These are phyloP conservation scores for Lasiodiplodia sp. DNA, from an alignment of 2,329 filamentous ascomycete species.

Conservation along the genomic window DNA sequence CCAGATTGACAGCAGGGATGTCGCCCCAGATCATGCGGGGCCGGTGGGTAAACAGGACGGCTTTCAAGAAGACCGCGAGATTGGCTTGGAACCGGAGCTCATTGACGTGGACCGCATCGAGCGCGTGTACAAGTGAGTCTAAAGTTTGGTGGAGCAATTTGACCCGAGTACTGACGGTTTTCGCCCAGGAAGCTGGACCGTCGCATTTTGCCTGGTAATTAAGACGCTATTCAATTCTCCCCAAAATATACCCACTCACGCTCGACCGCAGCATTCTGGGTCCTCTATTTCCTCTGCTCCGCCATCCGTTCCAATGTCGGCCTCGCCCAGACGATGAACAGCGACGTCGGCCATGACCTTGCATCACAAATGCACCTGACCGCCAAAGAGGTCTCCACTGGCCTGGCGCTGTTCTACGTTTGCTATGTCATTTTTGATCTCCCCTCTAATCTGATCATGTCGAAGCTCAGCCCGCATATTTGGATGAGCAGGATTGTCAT, in stretches of 20 bases:
- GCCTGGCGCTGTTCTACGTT: slow-evolving; percentile 88
- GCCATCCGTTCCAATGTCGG: slow-evolving; percentile 92
- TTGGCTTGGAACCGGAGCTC: slow-evolving; percentile 34
- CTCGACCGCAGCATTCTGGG: slow-evolving; percentile 74
- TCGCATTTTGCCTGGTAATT: slow-evolving; percentile 61
- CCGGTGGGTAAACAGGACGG: slow-evolving; percentile 38
- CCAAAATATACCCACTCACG: slow-evolving; percentile 3
- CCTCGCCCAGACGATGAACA: slow-evolving; percentile 94
- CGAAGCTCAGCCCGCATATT: slow-evolving; percentile 78
- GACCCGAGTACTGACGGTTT: neutral
- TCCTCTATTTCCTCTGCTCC: slow-evolving; percentile 89
- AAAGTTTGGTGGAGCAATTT: fast-evolving
- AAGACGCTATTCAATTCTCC: slow-evolving; percentile 10
- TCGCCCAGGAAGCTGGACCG: slow-evolving; percentile 61
- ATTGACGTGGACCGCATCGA: slow-evolving; percentile 47
- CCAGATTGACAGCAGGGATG: slow-evolving; percentile 14
- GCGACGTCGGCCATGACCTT: slow-evolving; percentile 73
- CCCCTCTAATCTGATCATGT: slow-evolving; percentile 90
- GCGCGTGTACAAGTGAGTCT: slow-evolving; percentile 46
- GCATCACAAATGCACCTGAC: slow-evolving; percentile 72
- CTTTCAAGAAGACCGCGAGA: slow-evolving; percentile 43
- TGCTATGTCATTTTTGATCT: slow-evolving; percentile 90
- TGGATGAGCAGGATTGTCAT: slow-evolving; percentile 95
- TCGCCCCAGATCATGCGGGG: slow-evolving; percentile 22
- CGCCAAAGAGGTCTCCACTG: slow-evolving; percentile 80